phyloP scores from a whole-genome alignment of 257 asterid genomes.

The Solanum paucissectum region DNA sequence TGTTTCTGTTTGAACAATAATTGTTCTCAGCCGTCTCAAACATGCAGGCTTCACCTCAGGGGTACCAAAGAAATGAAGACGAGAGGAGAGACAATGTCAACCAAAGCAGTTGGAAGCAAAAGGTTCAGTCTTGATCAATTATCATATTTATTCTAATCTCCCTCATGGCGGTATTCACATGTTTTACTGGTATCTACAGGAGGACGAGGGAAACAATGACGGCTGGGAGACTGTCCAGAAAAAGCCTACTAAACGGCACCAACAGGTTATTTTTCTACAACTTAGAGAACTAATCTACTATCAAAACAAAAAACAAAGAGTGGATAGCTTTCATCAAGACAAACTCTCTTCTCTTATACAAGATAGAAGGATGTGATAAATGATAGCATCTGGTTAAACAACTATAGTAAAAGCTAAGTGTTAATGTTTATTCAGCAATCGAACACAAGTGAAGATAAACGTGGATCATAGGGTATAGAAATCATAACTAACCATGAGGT shows the following conservation, averaged over 20 bases:
- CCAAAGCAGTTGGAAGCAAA: conserved; percentile 6
- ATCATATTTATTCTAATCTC: conserved; percentile 1
- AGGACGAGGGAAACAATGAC: conserved; percentile 26
- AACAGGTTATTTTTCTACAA: conserved; percentile 29
- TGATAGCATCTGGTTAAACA: neutral
- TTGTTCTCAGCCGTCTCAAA: neutral
- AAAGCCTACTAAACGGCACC: conserved; percentile 41
- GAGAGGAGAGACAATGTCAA: conserved; percentile 2
- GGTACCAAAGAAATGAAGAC: conserved; percentile 5
- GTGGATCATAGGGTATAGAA: neutral
- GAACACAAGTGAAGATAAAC: neutral
- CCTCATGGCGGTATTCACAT: neutral
- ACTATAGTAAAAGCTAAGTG: neutral
- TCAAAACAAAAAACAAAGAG: neutral
- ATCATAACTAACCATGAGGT: neutral
- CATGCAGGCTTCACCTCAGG: conserved; percentile 11
- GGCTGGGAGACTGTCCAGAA: conserved; percentile 77
- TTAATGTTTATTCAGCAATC: neutral
- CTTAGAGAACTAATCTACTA: neutral
- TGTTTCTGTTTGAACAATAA: neutral
- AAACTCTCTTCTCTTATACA: neutral
- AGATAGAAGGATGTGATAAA: neutral
- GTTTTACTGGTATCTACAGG: conserved; percentile 30
- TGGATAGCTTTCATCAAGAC: neutral
- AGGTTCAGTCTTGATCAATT: conserved; percentile 10